Percentiles rank a stretch among this genome's conserved stretches.
These are phyloP conservation scores for Capsicum rhomboideum DNA, from an alignment of 257 asterid species.

Conservation along the genomic window DNA sequence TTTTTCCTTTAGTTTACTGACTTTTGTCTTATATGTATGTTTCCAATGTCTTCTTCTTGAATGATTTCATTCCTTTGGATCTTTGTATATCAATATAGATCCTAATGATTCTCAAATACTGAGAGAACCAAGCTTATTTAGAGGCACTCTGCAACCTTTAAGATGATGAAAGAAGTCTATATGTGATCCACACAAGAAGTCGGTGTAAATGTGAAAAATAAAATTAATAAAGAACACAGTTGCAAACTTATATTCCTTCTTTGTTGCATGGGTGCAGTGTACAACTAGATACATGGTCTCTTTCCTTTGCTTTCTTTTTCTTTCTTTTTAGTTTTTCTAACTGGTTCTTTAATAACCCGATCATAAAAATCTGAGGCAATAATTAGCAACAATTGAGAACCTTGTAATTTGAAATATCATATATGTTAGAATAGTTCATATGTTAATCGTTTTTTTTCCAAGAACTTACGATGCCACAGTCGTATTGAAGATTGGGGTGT, in stretches of 20 bases:
- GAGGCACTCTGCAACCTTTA: background rate
- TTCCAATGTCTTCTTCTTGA: background rate
- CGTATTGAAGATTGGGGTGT: slow-evolving; percentile 63
- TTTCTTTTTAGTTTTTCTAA: background rate
- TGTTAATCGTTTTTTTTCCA: background rate
- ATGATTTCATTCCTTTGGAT: background rate
- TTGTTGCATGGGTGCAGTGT: background rate
- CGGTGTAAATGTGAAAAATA: background rate
- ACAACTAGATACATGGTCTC: background rate
- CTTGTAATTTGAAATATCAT: background rate
- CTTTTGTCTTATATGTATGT: too few species aligned
- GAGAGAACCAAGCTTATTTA: background rate
- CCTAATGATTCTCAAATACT: background rate
- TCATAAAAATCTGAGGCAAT: background rate
- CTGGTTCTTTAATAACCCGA: background rate
- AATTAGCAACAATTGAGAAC: background rate
- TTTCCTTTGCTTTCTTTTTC: too few species aligned
- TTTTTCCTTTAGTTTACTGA: too few species aligned
- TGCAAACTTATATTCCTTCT: background rate
- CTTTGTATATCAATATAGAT: background rate
- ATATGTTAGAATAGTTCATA: background rate
- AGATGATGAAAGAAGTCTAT: background rate
- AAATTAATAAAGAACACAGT: background rate
- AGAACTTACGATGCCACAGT: slow-evolving; percentile 58
- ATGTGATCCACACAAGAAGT: background rate